Evolutionary conservation across 140 eudicot genomes (phyloP).

Genomic region (Flaveria floridana): DNA sequence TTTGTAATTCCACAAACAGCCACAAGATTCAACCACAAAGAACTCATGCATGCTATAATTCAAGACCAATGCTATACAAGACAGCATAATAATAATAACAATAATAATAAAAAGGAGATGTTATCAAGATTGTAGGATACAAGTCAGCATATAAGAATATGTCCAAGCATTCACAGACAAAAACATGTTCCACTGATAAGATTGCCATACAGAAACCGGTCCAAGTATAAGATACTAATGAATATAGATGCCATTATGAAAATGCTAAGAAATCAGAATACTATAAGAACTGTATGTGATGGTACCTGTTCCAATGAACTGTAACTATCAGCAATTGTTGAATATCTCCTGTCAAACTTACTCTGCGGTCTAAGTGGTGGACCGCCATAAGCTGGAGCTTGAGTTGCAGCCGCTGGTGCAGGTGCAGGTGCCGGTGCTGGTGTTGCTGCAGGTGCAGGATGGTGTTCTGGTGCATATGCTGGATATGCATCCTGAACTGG

Average conservation of each 20-base stretch:
- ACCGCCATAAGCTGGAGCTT: constrained; percentile 34
- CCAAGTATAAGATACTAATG: not conserved
- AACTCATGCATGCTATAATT: not conserved
- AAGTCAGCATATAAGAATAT: constrained; percentile 12
- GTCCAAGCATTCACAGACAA: constrained; percentile 7
- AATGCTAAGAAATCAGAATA: constrained; percentile 3
- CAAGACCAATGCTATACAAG: constrained; percentile 7
- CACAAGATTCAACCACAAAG: not conserved
- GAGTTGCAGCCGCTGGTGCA: constrained; percentile 12
- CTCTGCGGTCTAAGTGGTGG: constrained; percentile 47
- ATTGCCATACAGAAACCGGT: constrained; percentile 22
- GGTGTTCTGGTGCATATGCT: constrained; percentile 37
- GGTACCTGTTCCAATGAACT: constrained; percentile 76
- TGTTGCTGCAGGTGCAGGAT: constrained; percentile 29
- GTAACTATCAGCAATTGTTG: constrained; percentile 84
- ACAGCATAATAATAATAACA: not conserved
- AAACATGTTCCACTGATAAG: not conserved
- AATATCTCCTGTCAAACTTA: constrained; percentile 73
- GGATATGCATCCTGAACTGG: constrained; percentile 62
- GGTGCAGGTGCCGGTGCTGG: constrained; percentile 17
- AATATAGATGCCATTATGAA: constrained; percentile 7
- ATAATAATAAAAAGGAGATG: not conserved
- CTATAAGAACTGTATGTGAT: not conserved
- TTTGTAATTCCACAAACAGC: constrained; percentile 9
- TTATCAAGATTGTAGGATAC: not conserved